These are phyloP conservation scores for Elsinoe batatas DNA, from an alignment of 2,329 filamentous ascomycete genomes.

Conservation along the genomic window DNA sequence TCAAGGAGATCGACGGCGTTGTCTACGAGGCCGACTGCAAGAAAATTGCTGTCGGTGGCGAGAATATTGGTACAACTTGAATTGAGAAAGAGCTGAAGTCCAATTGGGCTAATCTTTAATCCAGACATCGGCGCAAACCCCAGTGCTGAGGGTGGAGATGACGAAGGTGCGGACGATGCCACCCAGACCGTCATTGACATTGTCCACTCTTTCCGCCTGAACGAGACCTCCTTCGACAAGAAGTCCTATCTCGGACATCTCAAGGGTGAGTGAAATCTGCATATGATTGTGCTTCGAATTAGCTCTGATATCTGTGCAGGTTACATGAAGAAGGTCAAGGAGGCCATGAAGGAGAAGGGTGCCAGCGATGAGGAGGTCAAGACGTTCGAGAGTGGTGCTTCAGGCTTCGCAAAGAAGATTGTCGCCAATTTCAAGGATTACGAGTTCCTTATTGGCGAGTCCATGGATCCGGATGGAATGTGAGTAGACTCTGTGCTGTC, in stretches of 20 bases:
- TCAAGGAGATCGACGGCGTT: slow-evolving; percentile 68
- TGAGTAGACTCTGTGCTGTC: slow-evolving; percentile 39
- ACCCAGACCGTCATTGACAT: slow-evolving; percentile 80
- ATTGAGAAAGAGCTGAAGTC: neutral
- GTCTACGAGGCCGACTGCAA: slow-evolving; percentile 86
- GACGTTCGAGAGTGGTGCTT: slow-evolving; percentile 69
- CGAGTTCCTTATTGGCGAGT: slow-evolving; percentile 87
- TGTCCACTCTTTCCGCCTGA: slow-evolving; percentile 81
- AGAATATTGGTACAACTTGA: slow-evolving; percentile 53
- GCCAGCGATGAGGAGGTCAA: slow-evolving; percentile 57
- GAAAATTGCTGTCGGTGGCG: slow-evolving; percentile 72
- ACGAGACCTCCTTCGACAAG: slow-evolving; percentile 74
- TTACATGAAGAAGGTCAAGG: slow-evolving; percentile 89
- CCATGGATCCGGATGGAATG: slow-evolving; percentile 91
- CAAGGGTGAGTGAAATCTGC: slow-evolving; percentile 52
- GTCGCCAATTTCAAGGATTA: slow-evolving; percentile 86
- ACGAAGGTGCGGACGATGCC: slow-evolving; percentile 61
- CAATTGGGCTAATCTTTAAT: neutral
- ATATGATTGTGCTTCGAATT: neutral
- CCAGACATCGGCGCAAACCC: slow-evolving; percentile 88
- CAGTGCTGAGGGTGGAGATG: slow-evolving; percentile 69
- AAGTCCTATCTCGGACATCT: slow-evolving; percentile 73
- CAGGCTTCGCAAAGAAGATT: slow-evolving; percentile 70
- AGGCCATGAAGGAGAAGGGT: slow-evolving; percentile 52
- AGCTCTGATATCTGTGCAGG: slow-evolving; percentile 34